phyloP scores from a whole-genome alignment of 176 grass and related monocot species.

The Triticum monococcum region DNA sequence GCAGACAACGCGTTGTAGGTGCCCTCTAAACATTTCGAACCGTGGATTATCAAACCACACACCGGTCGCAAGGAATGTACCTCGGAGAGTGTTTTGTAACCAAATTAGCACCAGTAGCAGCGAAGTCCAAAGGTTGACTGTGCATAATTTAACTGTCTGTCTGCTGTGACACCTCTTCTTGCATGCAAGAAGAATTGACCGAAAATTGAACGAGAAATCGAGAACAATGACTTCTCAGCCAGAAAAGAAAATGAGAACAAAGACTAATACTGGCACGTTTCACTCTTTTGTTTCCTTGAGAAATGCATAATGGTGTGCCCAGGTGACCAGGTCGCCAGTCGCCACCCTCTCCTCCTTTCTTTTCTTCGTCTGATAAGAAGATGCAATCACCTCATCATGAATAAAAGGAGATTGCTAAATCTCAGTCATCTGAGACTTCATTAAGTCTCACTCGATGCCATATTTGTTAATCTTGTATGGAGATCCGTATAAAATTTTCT shows the following conservation, averaged over 20 bases:
- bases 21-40: no score
- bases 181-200: neutral
- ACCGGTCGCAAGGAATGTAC: no score
- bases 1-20: no score
- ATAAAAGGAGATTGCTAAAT: no score
- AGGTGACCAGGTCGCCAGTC: neutral
- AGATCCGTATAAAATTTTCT: no score
- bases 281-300: neutral
- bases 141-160: slow-evolving; percentile 12
- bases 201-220: slow-evolving; percentile 1
- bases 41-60: no score
- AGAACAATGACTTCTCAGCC: neutral
- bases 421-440: no score
- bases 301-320: neutral
- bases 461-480: no score
- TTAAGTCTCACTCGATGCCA: no score
- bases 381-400: neutral
- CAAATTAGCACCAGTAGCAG: no score
- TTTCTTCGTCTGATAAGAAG: neutral
- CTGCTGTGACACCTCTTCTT: neutral
- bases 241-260: neutral
- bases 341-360: neutral
- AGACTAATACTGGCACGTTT: neutral
- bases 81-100: no score
- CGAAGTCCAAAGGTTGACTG: neutral